Evolutionary conservation across 148 eudicot species (phyloP), one percentile per base, ranked within the genome.

Genomic region (Arbutus unedo): DNA sequence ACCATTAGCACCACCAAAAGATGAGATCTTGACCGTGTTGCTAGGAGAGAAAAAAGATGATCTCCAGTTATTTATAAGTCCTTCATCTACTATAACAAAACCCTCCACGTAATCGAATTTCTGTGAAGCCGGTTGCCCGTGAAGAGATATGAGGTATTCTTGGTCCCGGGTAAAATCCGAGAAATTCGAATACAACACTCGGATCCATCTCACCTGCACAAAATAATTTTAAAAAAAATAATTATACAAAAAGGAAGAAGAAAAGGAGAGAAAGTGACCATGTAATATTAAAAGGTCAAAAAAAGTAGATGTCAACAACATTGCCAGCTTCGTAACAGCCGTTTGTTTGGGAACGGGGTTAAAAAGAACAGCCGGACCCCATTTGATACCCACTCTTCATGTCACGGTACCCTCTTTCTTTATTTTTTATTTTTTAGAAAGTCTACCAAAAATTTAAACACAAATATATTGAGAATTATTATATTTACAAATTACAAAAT

Each of bases 41-140:
- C 84, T 84, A 3, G 99, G 95, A 0, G 97, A 91, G 74, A 94
- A 96, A 67, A 94, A 94, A 5, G 98, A 96, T 2, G 99, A 96
- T 7, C 98, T 91, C 98, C 99, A 94, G 68, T 96, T 96, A 81
- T 94, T 96, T 23, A 92, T 91, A 0, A 92, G 76, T 0, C 98
- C 98, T 85, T 91, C 95, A 78, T 93, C 97, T 5, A 94, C 98
- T 5, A 96, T 94, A 1, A 96, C 97, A 85, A 91, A 96, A 8
- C 99, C 99, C 48, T 96, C 99, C 48, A 96, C 94, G 79, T 96
- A 96, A 73, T 94, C 98, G 67, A 96, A 96, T 74, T 91, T 94
- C 67, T 89, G 64, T 19, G 84, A 57, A 2, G 81, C 77, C 45
- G 90, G 80, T 56, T 91, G 85, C 14, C 84, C 91, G 82, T 96